These are phyloP conservation scores for Cercospora nicotianae DNA, from an alignment of 2,329 filamentous ascomycete genomes.

Conservation along the genomic window DNA sequence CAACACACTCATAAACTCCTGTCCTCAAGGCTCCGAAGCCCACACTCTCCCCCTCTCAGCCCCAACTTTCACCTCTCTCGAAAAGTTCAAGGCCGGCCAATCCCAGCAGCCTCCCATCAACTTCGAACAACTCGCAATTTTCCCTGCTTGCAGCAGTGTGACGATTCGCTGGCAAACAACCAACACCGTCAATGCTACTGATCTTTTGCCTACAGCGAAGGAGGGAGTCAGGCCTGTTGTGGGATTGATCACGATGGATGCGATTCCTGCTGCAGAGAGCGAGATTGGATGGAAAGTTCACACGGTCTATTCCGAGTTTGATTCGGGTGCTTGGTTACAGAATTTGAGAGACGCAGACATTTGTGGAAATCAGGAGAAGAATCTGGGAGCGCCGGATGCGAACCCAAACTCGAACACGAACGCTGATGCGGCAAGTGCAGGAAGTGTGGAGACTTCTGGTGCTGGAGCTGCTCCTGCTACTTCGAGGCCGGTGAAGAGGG, in stretches of 20 bases:
- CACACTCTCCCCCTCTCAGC: constrained; percentile 25
- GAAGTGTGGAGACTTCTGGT: not conserved
- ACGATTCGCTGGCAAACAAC: constrained; percentile 36
- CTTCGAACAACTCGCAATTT: constrained; percentile 35
- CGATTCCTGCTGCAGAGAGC: constrained; percentile 7
- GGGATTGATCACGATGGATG: constrained; percentile 33
- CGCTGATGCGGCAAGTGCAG: not conserved
- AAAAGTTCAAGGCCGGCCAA: constrained; percentile 34
- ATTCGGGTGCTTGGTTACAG: constrained; percentile 37
- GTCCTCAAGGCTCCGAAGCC: constrained; percentile 33
- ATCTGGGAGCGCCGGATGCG: constrained; percentile 1
- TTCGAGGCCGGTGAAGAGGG: constrained; percentile 4
- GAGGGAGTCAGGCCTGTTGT: constrained; percentile 28
- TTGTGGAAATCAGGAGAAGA: constrained; percentile 19
- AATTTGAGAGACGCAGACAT: constrained; percentile 33
- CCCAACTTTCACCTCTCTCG: constrained; percentile 33
- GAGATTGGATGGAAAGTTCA: constrained; percentile 32
- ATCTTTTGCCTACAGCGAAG: not conserved
- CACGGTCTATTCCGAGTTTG: constrained; percentile 37
- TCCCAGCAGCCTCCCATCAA: constrained; percentile 36
- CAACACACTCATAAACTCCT: constrained; percentile 38
- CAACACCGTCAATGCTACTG: constrained; percentile 34
- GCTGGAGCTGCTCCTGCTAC: not conserved
- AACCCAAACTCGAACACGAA: not conserved
- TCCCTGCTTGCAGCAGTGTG: constrained; percentile 34